Evolutionary conservation across 352 stramenopile species (phyloP).

Genomic region (Globisporangium paroecandrum): DNA sequence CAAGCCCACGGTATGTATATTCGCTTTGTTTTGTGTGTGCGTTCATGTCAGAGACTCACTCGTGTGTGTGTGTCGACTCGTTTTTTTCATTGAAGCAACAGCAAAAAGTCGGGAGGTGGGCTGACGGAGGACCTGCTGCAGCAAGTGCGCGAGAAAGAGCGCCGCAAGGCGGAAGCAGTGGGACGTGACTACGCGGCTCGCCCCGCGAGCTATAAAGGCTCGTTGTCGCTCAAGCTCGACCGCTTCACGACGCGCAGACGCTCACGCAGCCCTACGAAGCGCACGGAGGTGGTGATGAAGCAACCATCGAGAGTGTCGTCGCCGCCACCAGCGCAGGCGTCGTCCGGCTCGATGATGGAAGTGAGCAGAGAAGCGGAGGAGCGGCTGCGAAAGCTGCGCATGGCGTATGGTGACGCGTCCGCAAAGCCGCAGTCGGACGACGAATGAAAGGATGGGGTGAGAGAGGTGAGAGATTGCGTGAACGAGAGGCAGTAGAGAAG

Average conservation of each 20-base stretch:
- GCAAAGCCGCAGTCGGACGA: conserved; percentile 23
- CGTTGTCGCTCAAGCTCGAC: conserved; percentile 89
- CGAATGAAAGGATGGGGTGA: background rate
- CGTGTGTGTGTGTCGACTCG: conserved; percentile 5
- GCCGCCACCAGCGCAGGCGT: background rate
- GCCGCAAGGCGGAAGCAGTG: conserved; percentile 86
- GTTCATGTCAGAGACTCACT: background rate
- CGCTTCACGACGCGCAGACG: conserved; percentile 76
- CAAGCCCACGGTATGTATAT: conserved; percentile 16
- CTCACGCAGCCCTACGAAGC: conserved; percentile 65
- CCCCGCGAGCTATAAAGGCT: conserved; percentile 91
- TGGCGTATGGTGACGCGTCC: conserved; percentile 83
- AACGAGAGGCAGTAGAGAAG: background rate
- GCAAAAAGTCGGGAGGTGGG: conserved; percentile 9
- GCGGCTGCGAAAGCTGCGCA: conserved; percentile 63
- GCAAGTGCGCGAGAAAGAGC: conserved; percentile 90
- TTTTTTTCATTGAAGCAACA: background rate
- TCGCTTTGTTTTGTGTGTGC: background rate
- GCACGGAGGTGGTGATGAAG: conserved; percentile 44
- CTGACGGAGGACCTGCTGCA: conserved; percentile 84
- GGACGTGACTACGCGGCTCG: conserved; percentile 89
- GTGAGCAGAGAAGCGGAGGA: conserved; percentile 48
- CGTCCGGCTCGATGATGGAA: conserved; percentile 4
- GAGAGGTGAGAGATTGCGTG: conserved; percentile 1
- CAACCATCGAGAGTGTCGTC: conserved; percentile 22